Evolutionary conservation across 129 eudicot genomes (phyloP), one percentile per base, ranked within the genome.

Genomic region (Chrysanthemum makinoi): DNA sequence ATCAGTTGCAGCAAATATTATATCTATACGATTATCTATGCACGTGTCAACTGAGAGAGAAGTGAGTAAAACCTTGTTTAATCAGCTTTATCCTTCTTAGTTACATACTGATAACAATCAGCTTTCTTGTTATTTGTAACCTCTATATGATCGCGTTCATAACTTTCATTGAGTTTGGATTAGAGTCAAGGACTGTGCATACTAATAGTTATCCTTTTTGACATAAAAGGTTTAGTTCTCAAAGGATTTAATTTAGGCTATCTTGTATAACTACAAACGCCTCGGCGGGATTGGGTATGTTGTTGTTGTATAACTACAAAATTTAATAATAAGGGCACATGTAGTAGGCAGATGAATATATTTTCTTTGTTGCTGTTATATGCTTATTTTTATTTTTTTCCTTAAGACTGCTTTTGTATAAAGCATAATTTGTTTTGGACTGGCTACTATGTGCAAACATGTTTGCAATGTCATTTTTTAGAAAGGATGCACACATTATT

Each of bases 1-100:
- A 76, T 81, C 95, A 93, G 78, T 77, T 89, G 79, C 90, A 82
- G 78, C 88, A 85, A 59, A 85, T 93, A 54, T 75, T 93, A 86
- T 74, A 76, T 67, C 80, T 93, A 49, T 78, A 73, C 62, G 98
- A 93, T 79, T 86, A 87, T 79, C 66, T 93, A 52, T 75, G 86
- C 58, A 70, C 76, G n/a, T 89, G 94, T 66, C 71, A 72, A 66
- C 72, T 80, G 63, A 74, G 88, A 77, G 88, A 81, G 62, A 84
- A 69, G 88, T 84, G 62, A 76, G 88, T 73, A 60, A 39, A 60
- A 49, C 14, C 51, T 55, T 14, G 20, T 72, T 67, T 33, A 6
- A 53, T 62, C 28, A 11, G 48, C 33, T 17, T 39, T 61, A 55
- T 68, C 16, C 48, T 58, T 67, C 49, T 10, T 66, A 47, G 33